Conservation (phyloP, 2,329 filamentous ascomycete genomes). For the Ascochyta viciae-villosae region DNA sequence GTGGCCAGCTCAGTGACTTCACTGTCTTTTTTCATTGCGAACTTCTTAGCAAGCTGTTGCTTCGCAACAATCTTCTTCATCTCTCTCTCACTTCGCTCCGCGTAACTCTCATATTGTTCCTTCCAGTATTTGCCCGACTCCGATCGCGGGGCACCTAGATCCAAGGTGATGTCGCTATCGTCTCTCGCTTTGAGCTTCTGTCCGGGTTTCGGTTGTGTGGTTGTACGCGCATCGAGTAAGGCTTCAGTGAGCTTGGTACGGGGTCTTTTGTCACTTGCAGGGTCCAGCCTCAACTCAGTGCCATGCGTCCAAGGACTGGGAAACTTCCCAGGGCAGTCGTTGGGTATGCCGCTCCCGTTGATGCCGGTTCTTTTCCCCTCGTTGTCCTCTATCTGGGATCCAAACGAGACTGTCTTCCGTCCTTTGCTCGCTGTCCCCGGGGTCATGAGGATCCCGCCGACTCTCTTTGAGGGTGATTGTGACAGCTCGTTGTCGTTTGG, state of each 20-base stretch:
- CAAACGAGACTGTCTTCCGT: constrained; percentile 68
- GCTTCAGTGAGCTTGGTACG: constrained; percentile 55
- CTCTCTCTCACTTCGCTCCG: constrained; percentile 73
- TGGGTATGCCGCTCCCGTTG: constrained; percentile 57
- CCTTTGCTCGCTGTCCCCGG: constrained; percentile 64
- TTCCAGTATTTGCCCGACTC: constrained; percentile 84
- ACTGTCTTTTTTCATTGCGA: constrained; percentile 77
- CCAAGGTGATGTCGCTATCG: constrained; percentile 70
- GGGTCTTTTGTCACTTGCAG: constrained; percentile 41
- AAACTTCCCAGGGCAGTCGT: constrained; percentile 56
- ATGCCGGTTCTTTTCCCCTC: constrained; percentile 58
- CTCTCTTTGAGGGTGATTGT: constrained; percentile 63
- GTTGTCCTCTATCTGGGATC: constrained; percentile 63
- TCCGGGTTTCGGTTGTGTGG: constrained; percentile 40
- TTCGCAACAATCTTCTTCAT: constrained; percentile 81
- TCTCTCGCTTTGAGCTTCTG: constrained; percentile 49
- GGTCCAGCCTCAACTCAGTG: constrained; percentile 39
- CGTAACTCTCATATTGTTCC: constrained; percentile 75
- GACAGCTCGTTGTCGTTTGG: constrained; percentile 31
- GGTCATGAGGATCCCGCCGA: constrained; percentile 67
- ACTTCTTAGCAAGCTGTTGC: constrained; percentile 80
- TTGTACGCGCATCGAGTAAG: constrained; percentile 54
- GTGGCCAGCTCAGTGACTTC: constrained; percentile 72
- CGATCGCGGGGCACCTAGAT: constrained; percentile 76
- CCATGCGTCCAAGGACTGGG: constrained; percentile 60